Base-by-base conservation (phyloP, 1,139 yeast genomes). In the Yamadazyma blattariae region DNA sequence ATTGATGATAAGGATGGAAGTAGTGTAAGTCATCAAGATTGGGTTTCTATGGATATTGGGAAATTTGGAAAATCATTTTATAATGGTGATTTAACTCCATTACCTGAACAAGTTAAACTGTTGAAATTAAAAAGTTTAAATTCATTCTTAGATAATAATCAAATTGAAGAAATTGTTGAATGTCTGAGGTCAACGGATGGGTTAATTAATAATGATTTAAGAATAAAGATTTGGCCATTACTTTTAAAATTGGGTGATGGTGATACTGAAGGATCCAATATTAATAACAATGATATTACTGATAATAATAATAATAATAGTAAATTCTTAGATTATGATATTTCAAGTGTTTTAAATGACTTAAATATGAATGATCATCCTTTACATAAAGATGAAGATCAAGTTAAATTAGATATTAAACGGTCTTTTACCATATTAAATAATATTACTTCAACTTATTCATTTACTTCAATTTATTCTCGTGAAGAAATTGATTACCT, bases 371-470 rank as follows among this genome's bases (percentile, higher is more conserved):
- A 56, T 27, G 72, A 67, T 41, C 43, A 64, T 27, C 65, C 67
- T 1, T 62, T 63, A 1, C 92, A 85, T 51, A 65, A 59, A 29
- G 97, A 89, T 51, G 92, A 85, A 52, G 76, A 73, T 13, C 98
- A 92, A 57, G 89, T 89, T 1, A 57, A 62, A 34, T 69, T 88
- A 37, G 98, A 90, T 57, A 82, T 87, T 6, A 75, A 77, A 19
- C 61, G 97, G 28, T 78, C 95, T 10, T 85, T 82, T 51, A 68
- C 77, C 1, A 57, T 65, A 26, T 55, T 63, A 23, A 52, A 55
- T 22, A 71, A 65, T 32, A 48, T 58, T 30, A 37, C 41, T 29
- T 50, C 59, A 9, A 41, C 53, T 4, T 39, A 45, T 27, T 56
- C 56, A n/a, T 63, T 69, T 3, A 54, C 73, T 13, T 57, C 62